phyloP scores from a whole-genome alignment of 1,139 yeast genomes.

The Taiozyma sp. region DNA sequence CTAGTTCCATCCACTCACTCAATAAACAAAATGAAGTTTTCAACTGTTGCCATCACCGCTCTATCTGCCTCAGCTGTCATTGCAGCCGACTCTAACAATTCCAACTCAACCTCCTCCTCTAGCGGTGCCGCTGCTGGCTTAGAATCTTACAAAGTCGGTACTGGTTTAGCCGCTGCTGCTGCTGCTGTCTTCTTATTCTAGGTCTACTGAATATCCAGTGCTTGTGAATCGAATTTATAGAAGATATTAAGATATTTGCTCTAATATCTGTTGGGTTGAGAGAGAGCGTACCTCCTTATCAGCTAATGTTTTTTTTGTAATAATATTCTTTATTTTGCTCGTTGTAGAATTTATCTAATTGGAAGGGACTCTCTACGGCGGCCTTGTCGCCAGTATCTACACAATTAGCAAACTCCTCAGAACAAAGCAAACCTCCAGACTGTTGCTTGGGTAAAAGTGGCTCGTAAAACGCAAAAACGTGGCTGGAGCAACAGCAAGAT shows the following conservation, averaged over 20 bases:
- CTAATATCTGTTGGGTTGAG: neutral
- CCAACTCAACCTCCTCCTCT: slow-evolving; percentile 5
- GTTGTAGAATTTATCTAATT: too few relatives aligned
- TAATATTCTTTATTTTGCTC: neutral
- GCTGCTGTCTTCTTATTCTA: slow-evolving; percentile 15
- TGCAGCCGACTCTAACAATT: slow-evolving; percentile 1
- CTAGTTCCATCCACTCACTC: too few relatives aligned
- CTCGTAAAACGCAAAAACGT: too few relatives aligned
- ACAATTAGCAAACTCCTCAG: too few relatives aligned
- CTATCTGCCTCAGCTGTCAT: slow-evolving; percentile 10
- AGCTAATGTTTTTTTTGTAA: neutral
- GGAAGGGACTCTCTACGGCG: too few relatives aligned
- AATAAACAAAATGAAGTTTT: slow-evolving; percentile 9
- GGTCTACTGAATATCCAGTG: neutral
- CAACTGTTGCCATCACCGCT: slow-evolving; percentile 8
- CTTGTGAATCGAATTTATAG: neutral
- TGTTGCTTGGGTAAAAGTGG: too few relatives aligned
- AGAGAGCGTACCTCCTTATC: neutral
- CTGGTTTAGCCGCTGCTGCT: slow-evolving; percentile 15
- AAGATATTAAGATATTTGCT: neutral
- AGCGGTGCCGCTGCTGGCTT: slow-evolving; percentile 9
- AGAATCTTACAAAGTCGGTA: slow-evolving; percentile 12
- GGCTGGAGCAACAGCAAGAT: too few relatives aligned
- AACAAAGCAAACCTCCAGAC: too few relatives aligned
- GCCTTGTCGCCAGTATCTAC: too few relatives aligned